These are phyloP conservation scores for Aspergillus sclerotialis DNA, from an alignment of 2,329 filamentous ascomycete genomes.

Conservation along the genomic window DNA sequence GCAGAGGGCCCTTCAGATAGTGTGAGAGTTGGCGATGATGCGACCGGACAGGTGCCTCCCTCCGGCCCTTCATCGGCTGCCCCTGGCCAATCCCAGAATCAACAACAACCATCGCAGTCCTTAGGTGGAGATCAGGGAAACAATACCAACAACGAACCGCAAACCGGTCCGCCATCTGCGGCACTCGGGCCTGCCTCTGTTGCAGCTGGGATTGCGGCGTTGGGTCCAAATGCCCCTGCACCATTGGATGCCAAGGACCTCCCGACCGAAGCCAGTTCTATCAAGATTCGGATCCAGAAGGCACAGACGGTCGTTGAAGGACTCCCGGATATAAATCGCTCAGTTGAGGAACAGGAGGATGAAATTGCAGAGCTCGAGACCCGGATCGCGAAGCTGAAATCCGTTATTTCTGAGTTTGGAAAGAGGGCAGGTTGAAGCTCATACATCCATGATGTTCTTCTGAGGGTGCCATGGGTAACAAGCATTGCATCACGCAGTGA, in stretches of 20 bases:
- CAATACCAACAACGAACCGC: slow-evolving; percentile 16
- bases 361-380: slow-evolving; percentile 38
- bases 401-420: slow-evolving; percentile 36
- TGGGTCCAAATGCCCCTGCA: slow-evolving; percentile 28
- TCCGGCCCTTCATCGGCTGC: slow-evolving; percentile 8
- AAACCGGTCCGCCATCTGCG: slow-evolving; percentile 20
- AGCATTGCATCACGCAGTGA: no score
- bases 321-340: slow-evolving; percentile 39
- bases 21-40: slow-evolving; percentile 13
- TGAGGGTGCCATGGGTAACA: no score
- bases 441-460: slow-evolving; percentile 3
- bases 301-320: slow-evolving; percentile 50
- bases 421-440: slow-evolving; percentile 16
- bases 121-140: slow-evolving; percentile 18
- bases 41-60: slow-evolving; percentile 19
- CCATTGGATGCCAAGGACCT: slow-evolving; percentile 67
- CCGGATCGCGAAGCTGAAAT: slow-evolving; percentile 31
- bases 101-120: slow-evolving; percentile 19
- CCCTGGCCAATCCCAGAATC: slow-evolving; percentile 11
- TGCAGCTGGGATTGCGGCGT: slow-evolving; percentile 14
- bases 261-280: slow-evolving; percentile 64
- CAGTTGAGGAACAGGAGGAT: slow-evolving; percentile 36
- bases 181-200: slow-evolving; percentile 20
- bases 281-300: slow-evolving; percentile 78
- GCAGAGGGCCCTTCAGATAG: slow-evolving; percentile 31